Percentiles rank a stretch among this genome's conserved stretches.
Evolutionary conservation across 2,329 filamentous ascomycete genomes (phyloP).

Genomic region (Calonectria hongkongensis): DNA sequence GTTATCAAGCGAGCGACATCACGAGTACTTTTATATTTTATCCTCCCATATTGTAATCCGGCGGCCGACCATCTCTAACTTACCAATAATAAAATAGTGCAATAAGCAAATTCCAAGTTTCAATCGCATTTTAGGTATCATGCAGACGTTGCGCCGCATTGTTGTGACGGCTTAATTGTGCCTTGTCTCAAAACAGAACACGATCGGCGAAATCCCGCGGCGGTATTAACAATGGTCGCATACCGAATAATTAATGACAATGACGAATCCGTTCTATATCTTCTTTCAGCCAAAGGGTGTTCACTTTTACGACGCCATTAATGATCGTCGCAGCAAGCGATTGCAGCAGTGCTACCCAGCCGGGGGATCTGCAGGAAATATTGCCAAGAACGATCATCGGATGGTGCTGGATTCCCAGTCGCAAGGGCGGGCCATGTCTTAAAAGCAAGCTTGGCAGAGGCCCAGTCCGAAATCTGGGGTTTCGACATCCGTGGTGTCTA

Average conservation of each 20-base stretch:
- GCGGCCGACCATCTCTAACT: background rate
- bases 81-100: too few species aligned
- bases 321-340: slow-evolving; percentile 26
- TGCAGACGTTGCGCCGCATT: slow-evolving; percentile 24
- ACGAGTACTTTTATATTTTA: background rate
- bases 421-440: slow-evolving; percentile 22
- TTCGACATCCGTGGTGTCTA: slow-evolving; percentile 47
- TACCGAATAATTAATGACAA: slow-evolving; percentile 28
- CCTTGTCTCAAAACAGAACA: slow-evolving; percentile 35
- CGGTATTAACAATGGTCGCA: slow-evolving; percentile 28
- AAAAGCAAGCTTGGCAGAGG: slow-evolving; percentile 1
- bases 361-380: slow-evolving; percentile 41
- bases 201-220: slow-evolving; percentile 41
- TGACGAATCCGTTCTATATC: slow-evolving; percentile 38
- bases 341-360: slow-evolving; percentile 5
- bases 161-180: slow-evolving; percentile 2
- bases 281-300: slow-evolving; percentile 30
- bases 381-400: slow-evolving; percentile 42
- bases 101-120: slow-evolving; percentile 1
- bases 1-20: background rate
- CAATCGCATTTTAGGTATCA: background rate
- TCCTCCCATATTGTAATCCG: background rate
- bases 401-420: background rate
- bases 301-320: slow-evolving; percentile 6
- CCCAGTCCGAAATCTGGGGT: slow-evolving; percentile 42